Evolutionary conservation across 1,284 basidiomycete species (phyloP).

Genomic region (Apiotrichum brassicae): DNA sequence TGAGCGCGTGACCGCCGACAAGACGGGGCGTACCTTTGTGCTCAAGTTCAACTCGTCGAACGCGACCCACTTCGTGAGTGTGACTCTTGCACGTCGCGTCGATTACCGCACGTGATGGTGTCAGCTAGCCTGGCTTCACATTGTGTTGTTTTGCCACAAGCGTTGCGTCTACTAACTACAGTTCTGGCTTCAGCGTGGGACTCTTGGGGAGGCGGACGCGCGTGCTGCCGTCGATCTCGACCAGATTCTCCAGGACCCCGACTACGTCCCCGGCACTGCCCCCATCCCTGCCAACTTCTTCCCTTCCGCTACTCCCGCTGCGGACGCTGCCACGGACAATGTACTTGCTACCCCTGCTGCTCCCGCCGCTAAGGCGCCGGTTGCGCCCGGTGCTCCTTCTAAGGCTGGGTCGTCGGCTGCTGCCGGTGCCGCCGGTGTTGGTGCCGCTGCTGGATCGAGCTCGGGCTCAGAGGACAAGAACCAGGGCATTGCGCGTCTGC

Average conservation of each 20-base stretch:
- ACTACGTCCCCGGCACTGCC: constrained; percentile 20
- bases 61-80: constrained; percentile 44
- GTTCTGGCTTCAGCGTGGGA: constrained; percentile 46
- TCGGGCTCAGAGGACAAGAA: constrained; percentile 11
- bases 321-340: constrained; percentile 7
- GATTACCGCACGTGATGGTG: no score
- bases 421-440: constrained; percentile 18
- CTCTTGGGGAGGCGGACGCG: constrained; percentile 24
- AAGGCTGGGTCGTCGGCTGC: constrained; percentile 27
- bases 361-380: constrained; percentile 3
- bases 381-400: constrained; percentile 13
- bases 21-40: constrained; percentile 38
- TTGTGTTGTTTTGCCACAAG: no score
- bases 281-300: constrained; percentile 22
- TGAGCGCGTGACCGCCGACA: constrained; percentile 25
- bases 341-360: constrained; percentile 25
- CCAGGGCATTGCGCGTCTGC: constrained; percentile 34
- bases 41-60: constrained; percentile 44
- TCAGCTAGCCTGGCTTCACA: no score
- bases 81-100: no score
- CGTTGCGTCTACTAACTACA: constrained; percentile 9
- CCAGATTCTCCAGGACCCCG: constrained; percentile 35
- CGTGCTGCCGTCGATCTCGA: constrained; percentile 40
- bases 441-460: constrained; percentile 5
- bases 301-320: constrained; percentile 14